Evolutionary conservation across 352 stramenopile genomes (phyloP), one percentile per base, ranked within the genome.

Genomic region (Pythium insidiosum): DNA sequence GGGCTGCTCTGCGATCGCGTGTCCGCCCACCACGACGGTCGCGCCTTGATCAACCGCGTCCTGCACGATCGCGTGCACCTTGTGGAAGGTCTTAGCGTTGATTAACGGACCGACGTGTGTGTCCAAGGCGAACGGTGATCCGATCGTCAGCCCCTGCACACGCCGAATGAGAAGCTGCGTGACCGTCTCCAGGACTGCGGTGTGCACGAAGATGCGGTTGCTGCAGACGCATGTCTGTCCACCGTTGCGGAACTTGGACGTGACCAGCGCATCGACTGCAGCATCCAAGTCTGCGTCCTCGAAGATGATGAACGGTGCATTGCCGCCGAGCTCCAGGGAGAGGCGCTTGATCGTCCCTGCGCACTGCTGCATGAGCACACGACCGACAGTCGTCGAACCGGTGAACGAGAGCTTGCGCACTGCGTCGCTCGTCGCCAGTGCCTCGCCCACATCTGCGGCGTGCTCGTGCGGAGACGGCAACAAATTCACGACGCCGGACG

Each of bases 91-190:
- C 29, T 77, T 65, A n/a, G 47, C 48, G 23, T 95, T 94, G 55
- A 99, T 98, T 11, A 99, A 46, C n/a, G 95, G 96, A 4, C 95
- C 97, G 35, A 99, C 73, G 13, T 79, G 81, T n/a, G 68, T 79
- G n/a, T 62, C 61, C 22, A 68, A 58, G 4, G 88, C 72, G 25
- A 84, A 75, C 22, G 83, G 93, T 23, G 80, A 66, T 16, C 94
- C 95, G 48, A 97, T 90, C 54, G 77, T 87, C 15, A 97, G 77
- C 47, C 82, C 73, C 38, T 74, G 45, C 1, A 97, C 72, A 18
- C 61, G 66, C 7, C 76, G 66, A 6, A 80, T 61, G 2, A 98
- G 38, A 43, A 73, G 82, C 9, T 75, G 44, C 12, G 90, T 61
- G 58, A 99, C 99, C 47, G 89, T 75, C 26, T 98, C 85, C 51